Evolutionary conservation across 257 asterid genomes (phyloP).

Genomic region (Osmanthus fragrans): DNA sequence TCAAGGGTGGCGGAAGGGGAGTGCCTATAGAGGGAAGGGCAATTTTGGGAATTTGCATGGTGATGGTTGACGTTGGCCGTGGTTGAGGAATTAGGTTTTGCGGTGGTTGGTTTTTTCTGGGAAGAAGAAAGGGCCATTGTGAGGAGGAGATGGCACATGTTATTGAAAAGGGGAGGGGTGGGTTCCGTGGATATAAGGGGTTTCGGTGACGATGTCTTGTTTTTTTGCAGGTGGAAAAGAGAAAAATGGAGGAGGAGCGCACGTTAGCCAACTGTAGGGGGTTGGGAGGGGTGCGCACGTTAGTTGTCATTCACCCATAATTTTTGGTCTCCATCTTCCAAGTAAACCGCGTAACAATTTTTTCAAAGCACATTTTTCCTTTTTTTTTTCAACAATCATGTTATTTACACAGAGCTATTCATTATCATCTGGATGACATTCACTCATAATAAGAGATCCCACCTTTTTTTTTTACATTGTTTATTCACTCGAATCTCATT

Average conservation of each 20-base stretch:
- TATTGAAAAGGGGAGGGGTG: slow-evolving; percentile 27
- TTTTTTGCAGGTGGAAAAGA: slow-evolving; percentile 20
- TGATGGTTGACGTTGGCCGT: slow-evolving; percentile 16
- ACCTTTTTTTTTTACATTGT: no score
- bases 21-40: slow-evolving; percentile 59
- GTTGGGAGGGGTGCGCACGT: slow-evolving; percentile 8
- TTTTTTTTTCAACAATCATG: no score
- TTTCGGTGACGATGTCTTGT: not conserved
- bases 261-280: slow-evolving; percentile 9
- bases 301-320: slow-evolving; percentile 2
- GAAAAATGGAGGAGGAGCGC: slow-evolving; percentile 21
- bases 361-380: no score
- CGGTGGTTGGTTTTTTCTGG: slow-evolving; percentile 30
- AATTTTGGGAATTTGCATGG: slow-evolving; percentile 1
- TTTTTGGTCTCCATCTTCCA: not conserved
- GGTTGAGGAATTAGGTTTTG: slow-evolving; percentile 11
- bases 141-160: slow-evolving; percentile 58
- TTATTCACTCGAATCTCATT: no score
- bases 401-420: no score
- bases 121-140: slow-evolving; percentile 30
- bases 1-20: slow-evolving; percentile 86
- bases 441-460: no score
- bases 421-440: no score
- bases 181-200: not conserved
- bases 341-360: no score